phyloP scores from a whole-genome alignment of 371 early-diverging fungal genomes.

The Syncephalastrum contaminatum region DNA sequence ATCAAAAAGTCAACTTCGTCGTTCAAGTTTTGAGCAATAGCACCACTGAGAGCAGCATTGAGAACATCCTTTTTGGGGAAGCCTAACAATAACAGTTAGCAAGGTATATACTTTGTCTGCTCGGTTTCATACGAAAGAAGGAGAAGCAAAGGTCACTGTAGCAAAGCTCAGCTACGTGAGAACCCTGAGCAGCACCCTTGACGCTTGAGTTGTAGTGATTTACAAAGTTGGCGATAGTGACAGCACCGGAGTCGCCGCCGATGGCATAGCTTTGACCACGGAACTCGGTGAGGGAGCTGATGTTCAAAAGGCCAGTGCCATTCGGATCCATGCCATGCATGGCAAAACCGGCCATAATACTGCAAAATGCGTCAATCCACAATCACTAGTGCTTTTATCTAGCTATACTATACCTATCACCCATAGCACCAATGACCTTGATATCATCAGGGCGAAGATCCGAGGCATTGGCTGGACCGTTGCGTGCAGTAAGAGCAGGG shows the following conservation, averaged over 20 bases:
- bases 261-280: slow-evolving; percentile 46
- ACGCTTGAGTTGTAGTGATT: slow-evolving; percentile 34
- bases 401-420: slow-evolving; percentile 21
- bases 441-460: slow-evolving; percentile 32
- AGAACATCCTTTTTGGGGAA: slow-evolving; percentile 14
- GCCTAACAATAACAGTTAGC: no score
- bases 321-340: slow-evolving; percentile 21
- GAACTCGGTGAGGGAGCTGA: slow-evolving; percentile 25
- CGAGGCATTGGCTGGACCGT: slow-evolving; percentile 10
- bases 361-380: background rate
- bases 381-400: background rate
- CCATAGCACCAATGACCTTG: slow-evolving; percentile 24
- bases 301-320: slow-evolving; percentile 17
- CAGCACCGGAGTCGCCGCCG: slow-evolving; percentile 44
- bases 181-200: slow-evolving; percentile 35
- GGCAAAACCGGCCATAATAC: slow-evolving; percentile 43
- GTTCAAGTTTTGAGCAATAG: slow-evolving; percentile 32
- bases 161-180: slow-evolving; percentile 30
- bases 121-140: background rate
- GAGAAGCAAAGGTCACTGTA: slow-evolving; percentile 1
- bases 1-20: slow-evolving; percentile 38
- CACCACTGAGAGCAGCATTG: slow-evolving; percentile 49
- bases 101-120: no score
- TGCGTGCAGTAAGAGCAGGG: no score
- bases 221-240: slow-evolving; percentile 41